Evolutionary conservation across 768 basidiomycete species (phyloP).

Genomic region (Amanita rimosa): DNA sequence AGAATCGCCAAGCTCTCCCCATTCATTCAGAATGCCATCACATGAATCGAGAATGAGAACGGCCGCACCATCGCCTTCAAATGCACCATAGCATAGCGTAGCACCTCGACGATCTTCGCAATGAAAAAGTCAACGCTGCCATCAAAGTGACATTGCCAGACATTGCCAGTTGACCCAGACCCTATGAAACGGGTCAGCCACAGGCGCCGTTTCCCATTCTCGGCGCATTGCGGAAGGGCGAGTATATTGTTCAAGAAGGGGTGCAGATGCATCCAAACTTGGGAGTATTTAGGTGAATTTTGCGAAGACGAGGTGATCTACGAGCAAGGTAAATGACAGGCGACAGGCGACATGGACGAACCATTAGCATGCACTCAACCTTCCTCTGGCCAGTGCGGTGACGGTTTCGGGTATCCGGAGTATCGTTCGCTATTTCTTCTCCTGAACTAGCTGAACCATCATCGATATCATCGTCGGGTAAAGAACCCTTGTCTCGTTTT

Average conservation of each 20-base stretch:
- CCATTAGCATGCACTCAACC: background rate
- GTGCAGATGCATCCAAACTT: constrained; percentile 9
- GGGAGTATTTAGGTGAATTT: constrained; percentile 10
- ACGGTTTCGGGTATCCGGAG: constrained; percentile 8
- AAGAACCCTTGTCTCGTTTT: constrained; percentile 10
- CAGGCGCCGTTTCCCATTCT: constrained; percentile 10
- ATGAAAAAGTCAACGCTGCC: constrained; percentile 8
- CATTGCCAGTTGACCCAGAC: constrained; percentile 13
- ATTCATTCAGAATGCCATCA: constrained; percentile 11
- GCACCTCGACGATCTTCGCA: constrained; percentile 11
- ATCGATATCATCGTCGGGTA: constrained; percentile 8
- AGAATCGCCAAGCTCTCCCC: constrained; percentile 10
- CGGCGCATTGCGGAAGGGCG: constrained; percentile 10
- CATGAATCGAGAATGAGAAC: constrained; percentile 13
- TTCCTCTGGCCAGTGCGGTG: background rate
- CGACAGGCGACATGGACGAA: no score
- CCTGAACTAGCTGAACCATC: constrained; percentile 10
- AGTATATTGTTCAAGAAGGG: constrained; percentile 10
- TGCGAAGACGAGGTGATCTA: constrained; percentile 11
- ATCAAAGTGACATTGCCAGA: constrained; percentile 14
- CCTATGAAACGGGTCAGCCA: constrained; percentile 12
- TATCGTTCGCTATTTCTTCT: background rate
- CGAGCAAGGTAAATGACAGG: constrained; percentile 6
- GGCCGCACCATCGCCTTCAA: constrained; percentile 8
- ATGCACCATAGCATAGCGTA: constrained; percentile 13